Evolutionary conservation across 176 grass and related monocot species (phyloP).

Genomic region (Puccinellia tenuiflora): DNA sequence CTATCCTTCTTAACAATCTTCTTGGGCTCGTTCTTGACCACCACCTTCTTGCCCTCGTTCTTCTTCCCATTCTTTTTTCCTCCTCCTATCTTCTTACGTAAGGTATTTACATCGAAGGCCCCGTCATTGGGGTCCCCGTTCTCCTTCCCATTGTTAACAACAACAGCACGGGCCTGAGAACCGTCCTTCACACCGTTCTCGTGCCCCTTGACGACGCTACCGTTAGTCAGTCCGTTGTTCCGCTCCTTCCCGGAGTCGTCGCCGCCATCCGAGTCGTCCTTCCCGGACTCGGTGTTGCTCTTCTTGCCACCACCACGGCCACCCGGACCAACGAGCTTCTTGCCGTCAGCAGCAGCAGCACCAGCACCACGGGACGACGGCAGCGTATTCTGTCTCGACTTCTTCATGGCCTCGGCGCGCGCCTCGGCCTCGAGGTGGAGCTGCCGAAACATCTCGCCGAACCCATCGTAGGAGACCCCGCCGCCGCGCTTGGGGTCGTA

Average conservation of each 20-base stretch:
- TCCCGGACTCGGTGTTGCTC: slow-evolving; percentile 12
- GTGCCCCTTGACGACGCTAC: slow-evolving; percentile 10
- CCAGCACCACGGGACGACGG: neutral
- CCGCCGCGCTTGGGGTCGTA: slow-evolving; percentile 52
- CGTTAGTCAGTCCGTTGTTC: slow-evolving; percentile 21
- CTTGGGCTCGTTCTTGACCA: slow-evolving; percentile 38
- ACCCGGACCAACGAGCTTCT: neutral
- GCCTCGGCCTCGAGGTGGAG: slow-evolving; percentile 85
- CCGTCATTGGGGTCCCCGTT: slow-evolving; percentile 61
- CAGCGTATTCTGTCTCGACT: slow-evolving; percentile 43
- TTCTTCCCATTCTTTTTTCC: slow-evolving; percentile 40
- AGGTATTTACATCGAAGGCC: slow-evolving; percentile 95
- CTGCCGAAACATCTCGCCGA: slow-evolving; percentile 64
- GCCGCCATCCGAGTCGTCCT: slow-evolving; percentile 44
- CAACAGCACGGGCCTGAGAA: slow-evolving; percentile 22
- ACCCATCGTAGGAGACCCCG: slow-evolving; percentile 29
- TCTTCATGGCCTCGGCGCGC: slow-evolving; percentile 74
- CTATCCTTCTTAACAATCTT: slow-evolving; percentile 64
- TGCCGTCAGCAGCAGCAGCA: neutral
- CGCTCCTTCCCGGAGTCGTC: slow-evolving; percentile 31
- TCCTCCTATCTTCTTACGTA: slow-evolving; percentile 30
- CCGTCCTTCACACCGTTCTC: slow-evolving; percentile 22
- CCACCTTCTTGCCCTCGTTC: slow-evolving; percentile 15
- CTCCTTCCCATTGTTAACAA: slow-evolving; percentile 48
- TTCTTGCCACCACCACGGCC: slow-evolving; percentile 1